Evolutionary conservation across 192 early-diverging fungal species (phyloP).

Genomic region (Lobosporangium transversale): DNA sequence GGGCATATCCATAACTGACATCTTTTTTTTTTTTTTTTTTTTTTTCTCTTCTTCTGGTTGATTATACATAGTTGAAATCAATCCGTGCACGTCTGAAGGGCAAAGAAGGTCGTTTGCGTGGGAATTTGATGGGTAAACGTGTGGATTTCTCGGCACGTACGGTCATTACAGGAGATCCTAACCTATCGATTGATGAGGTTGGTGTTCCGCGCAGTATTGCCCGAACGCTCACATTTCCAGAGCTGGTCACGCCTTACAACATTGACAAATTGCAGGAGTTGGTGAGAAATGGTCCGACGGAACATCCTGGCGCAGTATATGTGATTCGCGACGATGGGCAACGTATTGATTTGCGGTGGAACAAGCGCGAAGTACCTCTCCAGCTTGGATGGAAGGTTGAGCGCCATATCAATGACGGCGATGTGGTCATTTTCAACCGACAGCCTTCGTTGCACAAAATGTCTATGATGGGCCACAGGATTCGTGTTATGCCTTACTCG

Average conservation of each 20-base stretch:
- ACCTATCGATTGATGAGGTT: constrained; percentile 97
- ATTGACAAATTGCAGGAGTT: constrained; percentile 87
- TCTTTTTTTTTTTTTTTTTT: constrained; percentile 3
- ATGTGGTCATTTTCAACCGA: constrained; percentile 98
- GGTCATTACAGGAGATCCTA: constrained; percentile 99
- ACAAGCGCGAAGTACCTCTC: constrained; percentile 86
- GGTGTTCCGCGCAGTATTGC: constrained; percentile 98
- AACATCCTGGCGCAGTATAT: constrained; percentile 97
- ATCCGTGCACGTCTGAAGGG: constrained; percentile 98
- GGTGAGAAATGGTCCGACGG: constrained; percentile 90
- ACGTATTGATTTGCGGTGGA: constrained; percentile 90
- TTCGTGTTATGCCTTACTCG: constrained; percentile 98
- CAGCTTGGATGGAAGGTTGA: constrained; percentile 95
- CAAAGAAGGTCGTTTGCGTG: constrained; percentile 98
- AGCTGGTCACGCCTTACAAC: constrained; percentile 97
- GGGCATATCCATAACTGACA: background rate
- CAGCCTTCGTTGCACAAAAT: constrained; percentile 99
- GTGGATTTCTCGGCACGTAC: constrained; percentile 99
- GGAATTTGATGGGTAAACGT: constrained; percentile 99
- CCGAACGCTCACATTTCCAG: constrained; percentile 95
- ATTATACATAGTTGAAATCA: constrained; percentile 74
- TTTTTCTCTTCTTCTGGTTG: background rate
- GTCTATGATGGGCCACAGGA: constrained; percentile 99
- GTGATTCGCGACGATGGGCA: constrained; percentile 95
- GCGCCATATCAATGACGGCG: constrained; percentile 93